Base-by-base conservation (phyloP, 2,329 filamentous ascomycete genomes). In the Nemania sp. region DNA sequence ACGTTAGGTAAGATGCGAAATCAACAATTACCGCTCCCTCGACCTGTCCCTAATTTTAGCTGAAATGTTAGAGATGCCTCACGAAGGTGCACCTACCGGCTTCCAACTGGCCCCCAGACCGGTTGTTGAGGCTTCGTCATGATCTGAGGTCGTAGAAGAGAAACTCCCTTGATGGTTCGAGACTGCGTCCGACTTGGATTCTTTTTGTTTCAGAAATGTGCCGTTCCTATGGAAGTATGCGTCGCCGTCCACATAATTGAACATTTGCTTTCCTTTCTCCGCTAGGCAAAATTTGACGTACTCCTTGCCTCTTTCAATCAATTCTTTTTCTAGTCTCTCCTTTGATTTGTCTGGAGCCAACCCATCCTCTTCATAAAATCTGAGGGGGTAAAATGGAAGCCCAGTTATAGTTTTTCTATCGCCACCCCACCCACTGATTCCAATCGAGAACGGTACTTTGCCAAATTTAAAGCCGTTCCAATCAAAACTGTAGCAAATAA, bases 231-330 rank as follows among this genome's bases (percentile, higher is more conserved):
- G 17, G 42, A 52, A 52, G 42, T 46, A 52, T 12, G 49, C 49
- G 5, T 31, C 49, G 14, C 49, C 42, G 8, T 52, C 19, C n/a
- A 5, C 11, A 46, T 52, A 52, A 14, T 52, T 52, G 20, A 52
- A 52, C 49, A 46, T 52, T n/a, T 52, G 49, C 41, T 46, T 41
- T 9, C 49, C 49, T 20, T 52, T 52, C n/a, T 24, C 24, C 7
- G 49, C 26, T 3, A 33, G 6, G 19, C 41, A 46, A 20, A 46
- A 46, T 19, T 9, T 20, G 5, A 41, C 31, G 23, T 37, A 52
- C 6, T 41, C 30, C 11, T 12, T 22, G 15, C 49, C 49, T 11
- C 49, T 41, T 2, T 46, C 17, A 26, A 52, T 24, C n/a, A 52
- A 33, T 41, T 12, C 20, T 33, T 46, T 26, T 36, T 40, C 41